phyloP scores from a whole-genome alignment of 805 yeast genomes.

The Wickerhamiella sergipiensis region DNA sequence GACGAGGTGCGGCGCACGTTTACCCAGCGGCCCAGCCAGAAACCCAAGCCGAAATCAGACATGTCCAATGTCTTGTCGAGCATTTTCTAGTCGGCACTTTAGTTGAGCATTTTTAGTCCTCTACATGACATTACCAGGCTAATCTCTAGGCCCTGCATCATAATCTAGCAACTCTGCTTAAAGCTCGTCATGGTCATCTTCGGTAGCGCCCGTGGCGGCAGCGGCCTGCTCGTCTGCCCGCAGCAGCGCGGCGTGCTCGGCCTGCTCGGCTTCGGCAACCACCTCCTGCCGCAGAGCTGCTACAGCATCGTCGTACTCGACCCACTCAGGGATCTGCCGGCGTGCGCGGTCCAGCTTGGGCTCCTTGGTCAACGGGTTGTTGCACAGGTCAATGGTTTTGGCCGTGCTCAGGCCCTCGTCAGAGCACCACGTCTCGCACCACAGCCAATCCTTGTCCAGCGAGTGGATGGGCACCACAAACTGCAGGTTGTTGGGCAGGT shows the following conservation, averaged over 20 bases:
- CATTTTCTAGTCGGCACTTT: slow-evolving; percentile 13
- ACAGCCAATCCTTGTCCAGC: slow-evolving; percentile 71
- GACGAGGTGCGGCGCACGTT: slow-evolving; percentile 38
- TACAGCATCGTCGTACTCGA: slow-evolving; percentile 45
- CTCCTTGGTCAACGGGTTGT: slow-evolving; percentile 71
- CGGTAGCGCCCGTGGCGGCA: neutral
- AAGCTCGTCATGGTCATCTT: slow-evolving; percentile 12
- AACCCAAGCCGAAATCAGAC: slow-evolving; percentile 4
- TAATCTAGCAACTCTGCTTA: slow-evolving; percentile 1
- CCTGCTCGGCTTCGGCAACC: slow-evolving; percentile 2
- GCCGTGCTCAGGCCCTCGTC: slow-evolving; percentile 48
- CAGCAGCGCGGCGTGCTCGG: neutral
- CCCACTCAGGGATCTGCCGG: slow-evolving; percentile 72
- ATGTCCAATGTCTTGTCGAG: slow-evolving; percentile 15
- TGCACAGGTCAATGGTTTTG: slow-evolving; percentile 70
- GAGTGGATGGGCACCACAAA: slow-evolving; percentile 50
- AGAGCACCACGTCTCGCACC: slow-evolving; percentile 92
- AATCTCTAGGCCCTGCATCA: no score
- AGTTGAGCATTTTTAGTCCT: no score
- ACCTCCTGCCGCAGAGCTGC: slow-evolving; percentile 13
- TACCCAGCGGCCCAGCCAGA: slow-evolving; percentile 48
- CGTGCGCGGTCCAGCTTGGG: slow-evolving; percentile 63
- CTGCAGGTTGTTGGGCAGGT: slow-evolving; percentile 83
- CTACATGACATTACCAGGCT: no score
- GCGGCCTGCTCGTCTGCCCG: neutral